Conservation (phyloP, 306 rosid species). For the Dalbergia cochinchinensis region DNA sequence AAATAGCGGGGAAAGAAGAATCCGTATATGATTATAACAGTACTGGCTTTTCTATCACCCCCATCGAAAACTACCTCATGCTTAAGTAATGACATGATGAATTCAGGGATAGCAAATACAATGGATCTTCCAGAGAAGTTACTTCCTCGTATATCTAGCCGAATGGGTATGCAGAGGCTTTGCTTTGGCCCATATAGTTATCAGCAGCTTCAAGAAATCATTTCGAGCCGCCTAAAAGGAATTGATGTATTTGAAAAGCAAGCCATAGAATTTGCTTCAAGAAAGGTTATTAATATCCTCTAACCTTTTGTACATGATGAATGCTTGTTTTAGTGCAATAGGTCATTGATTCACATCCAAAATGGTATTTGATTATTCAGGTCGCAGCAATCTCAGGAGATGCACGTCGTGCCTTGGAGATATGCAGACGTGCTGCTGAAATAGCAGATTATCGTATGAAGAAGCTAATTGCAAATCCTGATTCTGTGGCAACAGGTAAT, state of each 20-base stretch:
- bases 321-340: conserved; percentile 21
- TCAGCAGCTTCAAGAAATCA: conserved; percentile 96
- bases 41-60: conserved; percentile 23
- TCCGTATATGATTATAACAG: conserved; percentile 23
- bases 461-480: conserved; percentile 56
- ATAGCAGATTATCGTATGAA: conserved; percentile 77
- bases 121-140: conserved; percentile 99
- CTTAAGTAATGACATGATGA: conserved; percentile 35
- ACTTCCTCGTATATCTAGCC: conserved; percentile 98
- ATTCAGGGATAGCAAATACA: conserved; percentile 95
- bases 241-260: conserved; percentile 85
- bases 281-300: conserved; percentile 63
- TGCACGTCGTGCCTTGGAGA: conserved; percentile 96
- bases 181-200: conserved; percentile 95
- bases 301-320: conserved; percentile 12
- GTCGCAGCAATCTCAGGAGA: conserved; percentile 98
- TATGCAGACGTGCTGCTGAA: conserved; percentile 96
- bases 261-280: conserved; percentile 89
- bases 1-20: conserved; percentile 24
- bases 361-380: conserved; percentile 54
- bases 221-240: conserved; percentile 86
- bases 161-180: conserved; percentile 96
- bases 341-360: conserved; percentile 30
- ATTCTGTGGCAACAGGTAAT: conserved; percentile 57
- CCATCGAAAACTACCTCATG: neutral